phyloP scores from a whole-genome alignment of 2,329 filamentous ascomycete genomes.

The Xylaria sp. region DNA sequence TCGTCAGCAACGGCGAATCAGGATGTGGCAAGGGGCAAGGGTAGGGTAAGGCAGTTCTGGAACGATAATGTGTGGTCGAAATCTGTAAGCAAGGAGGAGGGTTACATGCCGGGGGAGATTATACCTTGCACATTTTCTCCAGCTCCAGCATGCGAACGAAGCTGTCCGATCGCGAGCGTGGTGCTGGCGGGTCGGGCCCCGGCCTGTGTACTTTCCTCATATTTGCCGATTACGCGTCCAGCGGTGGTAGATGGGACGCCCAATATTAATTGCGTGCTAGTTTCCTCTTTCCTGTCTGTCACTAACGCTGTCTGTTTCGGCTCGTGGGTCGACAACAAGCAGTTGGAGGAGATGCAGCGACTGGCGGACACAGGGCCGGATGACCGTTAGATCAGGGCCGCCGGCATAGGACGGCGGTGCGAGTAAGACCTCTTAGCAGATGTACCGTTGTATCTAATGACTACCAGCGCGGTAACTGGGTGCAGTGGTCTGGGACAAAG shows the following conservation, averaged over 20 bases:
- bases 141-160: constrained; percentile 69
- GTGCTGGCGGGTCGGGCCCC: constrained; percentile 43
- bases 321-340: constrained; percentile 27
- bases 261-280: constrained; percentile 33
- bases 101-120: constrained; percentile 47
- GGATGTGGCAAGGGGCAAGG: constrained; percentile 40
- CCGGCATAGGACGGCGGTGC: constrained; percentile 40
- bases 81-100: constrained; percentile 36
- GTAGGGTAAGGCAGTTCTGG: constrained; percentile 31
- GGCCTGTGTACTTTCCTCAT: constrained; percentile 47
- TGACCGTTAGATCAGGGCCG: constrained; percentile 41
- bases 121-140: constrained; percentile 68
- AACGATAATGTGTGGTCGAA: constrained; percentile 25
- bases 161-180: constrained; percentile 54
- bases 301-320: constrained; percentile 24
- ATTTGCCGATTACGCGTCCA: constrained; percentile 48
- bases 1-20: constrained; percentile 44
- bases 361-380: constrained; percentile 45
- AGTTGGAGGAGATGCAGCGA: constrained; percentile 33
- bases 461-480: constrained; percentile 34
- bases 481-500: constrained; percentile 35
- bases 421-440: constrained; percentile 36
- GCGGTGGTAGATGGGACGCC: constrained; percentile 25
- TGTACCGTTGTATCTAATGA: constrained; percentile 35
- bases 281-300: constrained; percentile 17